phyloP scores from a whole-genome alignment of 2,329 filamentous ascomycete species.

The Penicillium sp. region DNA sequence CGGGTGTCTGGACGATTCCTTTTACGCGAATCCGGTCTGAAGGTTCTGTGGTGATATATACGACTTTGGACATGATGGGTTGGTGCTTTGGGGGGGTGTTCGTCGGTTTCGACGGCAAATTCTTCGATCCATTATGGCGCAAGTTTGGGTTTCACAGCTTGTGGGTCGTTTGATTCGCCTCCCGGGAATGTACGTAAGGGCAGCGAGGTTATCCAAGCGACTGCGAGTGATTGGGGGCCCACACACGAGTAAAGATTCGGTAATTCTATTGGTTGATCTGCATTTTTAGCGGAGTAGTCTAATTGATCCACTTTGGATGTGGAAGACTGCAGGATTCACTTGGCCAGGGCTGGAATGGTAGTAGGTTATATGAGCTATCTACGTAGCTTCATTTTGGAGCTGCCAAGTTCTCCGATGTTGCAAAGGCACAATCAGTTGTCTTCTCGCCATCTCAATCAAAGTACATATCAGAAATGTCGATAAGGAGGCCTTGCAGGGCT shows the following conservation, averaged over 20 bases:
- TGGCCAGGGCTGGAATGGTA: not conserved
- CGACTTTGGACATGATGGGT: constrained; percentile 19
- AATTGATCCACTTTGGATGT: constrained; percentile 2
- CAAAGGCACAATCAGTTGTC: not conserved
- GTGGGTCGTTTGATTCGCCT: constrained; percentile 7
- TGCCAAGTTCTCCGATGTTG: not conserved
- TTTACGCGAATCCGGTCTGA: constrained; percentile 11
- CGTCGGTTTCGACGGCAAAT: not conserved
- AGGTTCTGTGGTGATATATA: constrained; percentile 19
- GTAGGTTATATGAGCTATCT: not conserved
- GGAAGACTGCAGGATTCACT: not conserved
- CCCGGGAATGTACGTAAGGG: not conserved
- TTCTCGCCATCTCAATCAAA: no score
- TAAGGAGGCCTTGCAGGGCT: not conserved
- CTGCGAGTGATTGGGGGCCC: constrained; percentile 5
- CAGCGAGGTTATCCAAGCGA: constrained; percentile 11
- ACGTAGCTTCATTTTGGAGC: not conserved
- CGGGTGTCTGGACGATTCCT: constrained; percentile 7
- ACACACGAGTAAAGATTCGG: not conserved
- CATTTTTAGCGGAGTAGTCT: constrained; percentile 3
- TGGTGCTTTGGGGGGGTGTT: not conserved
- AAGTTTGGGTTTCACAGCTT: not conserved
- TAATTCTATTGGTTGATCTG: not conserved
- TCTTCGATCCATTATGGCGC: not conserved
- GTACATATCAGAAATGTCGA: not conserved